Evolutionary conservation across 2,329 filamentous ascomycete species (phyloP).

Genomic region (Colletotrichum spinosum): DNA sequence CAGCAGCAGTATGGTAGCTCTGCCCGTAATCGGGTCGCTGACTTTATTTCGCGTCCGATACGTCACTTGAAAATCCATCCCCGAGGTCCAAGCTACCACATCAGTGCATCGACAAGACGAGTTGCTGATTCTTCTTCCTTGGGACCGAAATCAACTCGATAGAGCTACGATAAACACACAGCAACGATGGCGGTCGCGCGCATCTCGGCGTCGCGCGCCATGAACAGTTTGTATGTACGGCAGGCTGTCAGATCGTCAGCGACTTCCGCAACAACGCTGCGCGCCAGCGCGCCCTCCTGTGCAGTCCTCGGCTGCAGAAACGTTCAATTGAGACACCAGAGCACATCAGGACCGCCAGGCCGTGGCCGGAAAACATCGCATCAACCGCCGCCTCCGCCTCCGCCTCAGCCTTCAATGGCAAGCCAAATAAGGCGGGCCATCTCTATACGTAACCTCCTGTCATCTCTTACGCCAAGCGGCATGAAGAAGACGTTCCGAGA

Average conservation of each 20-base stretch:
- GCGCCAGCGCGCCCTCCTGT: slow-evolving; percentile 3
- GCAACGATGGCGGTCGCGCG: slow-evolving; percentile 31
- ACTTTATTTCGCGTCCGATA: slow-evolving; percentile 20
- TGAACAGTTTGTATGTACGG: slow-evolving; percentile 19
- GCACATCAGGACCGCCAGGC: slow-evolving; percentile 3
- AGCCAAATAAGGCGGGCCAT: slow-evolving; percentile 47
- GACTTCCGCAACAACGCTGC: slow-evolving; percentile 2
- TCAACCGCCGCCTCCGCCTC: slow-evolving; percentile 41
- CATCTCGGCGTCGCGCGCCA: slow-evolving; percentile 27
- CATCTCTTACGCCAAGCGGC: slow-evolving; percentile 52
- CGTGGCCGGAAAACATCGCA: slow-evolving; percentile 10
- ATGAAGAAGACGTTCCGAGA: slow-evolving; percentile 53
- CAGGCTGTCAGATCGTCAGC: slow-evolving; percentile 10
- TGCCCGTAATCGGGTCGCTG: not conserved
- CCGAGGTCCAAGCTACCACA: not conserved
- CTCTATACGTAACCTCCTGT: slow-evolving; percentile 49
- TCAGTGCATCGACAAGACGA: not conserved
- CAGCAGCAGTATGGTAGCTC: slow-evolving; percentile 20
- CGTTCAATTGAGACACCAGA: slow-evolving; percentile 19
- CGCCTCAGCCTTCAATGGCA: slow-evolving; percentile 40
- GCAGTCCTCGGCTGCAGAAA: not conserved
- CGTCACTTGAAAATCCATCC: slow-evolving; percentile 17
- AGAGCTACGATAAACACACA: not conserved
- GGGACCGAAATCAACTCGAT: not conserved
- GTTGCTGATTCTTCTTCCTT: not conserved